These are phyloP conservation scores for Viola pubescens DNA, from an alignment of 441 rosid genomes.

Conservation along the genomic window DNA sequence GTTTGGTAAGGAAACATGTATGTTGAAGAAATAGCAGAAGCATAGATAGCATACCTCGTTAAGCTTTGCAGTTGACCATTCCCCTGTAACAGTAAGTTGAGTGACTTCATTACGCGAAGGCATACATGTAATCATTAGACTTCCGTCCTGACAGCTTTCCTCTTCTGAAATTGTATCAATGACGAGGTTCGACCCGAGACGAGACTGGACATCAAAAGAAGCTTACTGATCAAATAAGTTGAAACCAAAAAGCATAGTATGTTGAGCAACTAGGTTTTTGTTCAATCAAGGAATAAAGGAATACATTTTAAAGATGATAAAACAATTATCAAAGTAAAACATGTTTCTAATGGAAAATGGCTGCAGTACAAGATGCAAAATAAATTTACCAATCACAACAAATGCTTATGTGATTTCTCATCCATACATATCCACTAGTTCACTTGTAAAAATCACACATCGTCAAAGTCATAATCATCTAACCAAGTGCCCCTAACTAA, in stretches of 20 bases:
- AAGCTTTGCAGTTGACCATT: constrained; percentile 63
- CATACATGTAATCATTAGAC: constrained; percentile 65
- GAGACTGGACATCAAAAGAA: constrained; percentile 36
- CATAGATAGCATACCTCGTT: constrained; percentile 41
- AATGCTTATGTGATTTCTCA: too few species aligned
- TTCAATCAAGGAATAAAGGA: background rate
- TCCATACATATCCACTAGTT: too few species aligned
- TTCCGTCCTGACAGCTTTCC: constrained; percentile 75
- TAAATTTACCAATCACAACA: background rate
- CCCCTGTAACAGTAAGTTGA: constrained; percentile 65
- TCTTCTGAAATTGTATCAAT: constrained; percentile 69
- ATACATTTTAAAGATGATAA: background rate
- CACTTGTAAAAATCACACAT: too few species aligned
- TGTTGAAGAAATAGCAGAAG: background rate
- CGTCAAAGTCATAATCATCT: too few species aligned
- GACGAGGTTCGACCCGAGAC: constrained; percentile 54
- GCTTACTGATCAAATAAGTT: background rate
- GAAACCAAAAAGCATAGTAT: background rate
- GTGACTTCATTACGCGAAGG: constrained; percentile 72
- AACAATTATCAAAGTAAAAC: background rate
- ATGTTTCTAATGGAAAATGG: background rate
- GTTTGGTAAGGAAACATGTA: background rate
- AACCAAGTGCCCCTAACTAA: too few species aligned
- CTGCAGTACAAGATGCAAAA: background rate
- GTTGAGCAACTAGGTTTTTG: constrained; percentile 2